A percentile compares a stretch with the other conserved stretches of the same genome.
Evolutionary conservation across 2,329 filamentous ascomycete species (phyloP).

Genomic region (Talaromyces sp.): DNA sequence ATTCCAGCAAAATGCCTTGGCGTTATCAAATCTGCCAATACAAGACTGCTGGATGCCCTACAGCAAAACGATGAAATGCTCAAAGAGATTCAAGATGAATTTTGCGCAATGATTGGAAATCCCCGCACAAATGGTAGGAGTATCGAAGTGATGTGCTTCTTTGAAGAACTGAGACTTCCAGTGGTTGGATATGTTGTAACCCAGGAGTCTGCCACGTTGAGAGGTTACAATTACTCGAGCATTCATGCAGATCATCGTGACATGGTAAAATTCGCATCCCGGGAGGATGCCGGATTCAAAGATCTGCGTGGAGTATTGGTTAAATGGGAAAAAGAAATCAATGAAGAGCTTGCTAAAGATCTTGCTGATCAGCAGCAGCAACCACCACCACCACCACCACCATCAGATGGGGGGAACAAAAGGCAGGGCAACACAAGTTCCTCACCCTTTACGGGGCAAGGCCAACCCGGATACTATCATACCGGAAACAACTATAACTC

Average conservation of each 20-base stretch:
- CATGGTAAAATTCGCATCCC: neutral
- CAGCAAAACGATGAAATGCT: neutral
- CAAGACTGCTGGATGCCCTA: neutral
- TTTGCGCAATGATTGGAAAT: neutral
- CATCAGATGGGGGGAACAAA: no score
- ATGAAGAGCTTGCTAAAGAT: neutral
- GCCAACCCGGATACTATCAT: neutral
- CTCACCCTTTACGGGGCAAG: no score
- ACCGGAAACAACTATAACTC: neutral
- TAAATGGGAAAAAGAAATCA: neutral
- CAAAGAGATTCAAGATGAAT: neutral
- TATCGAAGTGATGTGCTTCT: neutral
- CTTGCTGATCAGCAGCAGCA: neutral
- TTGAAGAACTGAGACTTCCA: neutral
- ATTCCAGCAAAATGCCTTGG: constrained; percentile 28
- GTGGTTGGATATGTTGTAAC: neutral
- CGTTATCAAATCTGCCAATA: constrained; percentile 22
- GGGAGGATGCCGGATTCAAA: neutral
- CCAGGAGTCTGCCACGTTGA: neutral
- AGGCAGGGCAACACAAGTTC: neutral
- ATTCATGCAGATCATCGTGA: neutral
- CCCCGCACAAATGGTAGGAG: neutral
- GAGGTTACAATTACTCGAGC: neutral
- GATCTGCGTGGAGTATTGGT: neutral
- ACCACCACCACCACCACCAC: neutral